These are phyloP conservation scores for Metschnikowia orientalis DNA, from an alignment of 805 yeast species.

Conservation along the genomic window DNA sequence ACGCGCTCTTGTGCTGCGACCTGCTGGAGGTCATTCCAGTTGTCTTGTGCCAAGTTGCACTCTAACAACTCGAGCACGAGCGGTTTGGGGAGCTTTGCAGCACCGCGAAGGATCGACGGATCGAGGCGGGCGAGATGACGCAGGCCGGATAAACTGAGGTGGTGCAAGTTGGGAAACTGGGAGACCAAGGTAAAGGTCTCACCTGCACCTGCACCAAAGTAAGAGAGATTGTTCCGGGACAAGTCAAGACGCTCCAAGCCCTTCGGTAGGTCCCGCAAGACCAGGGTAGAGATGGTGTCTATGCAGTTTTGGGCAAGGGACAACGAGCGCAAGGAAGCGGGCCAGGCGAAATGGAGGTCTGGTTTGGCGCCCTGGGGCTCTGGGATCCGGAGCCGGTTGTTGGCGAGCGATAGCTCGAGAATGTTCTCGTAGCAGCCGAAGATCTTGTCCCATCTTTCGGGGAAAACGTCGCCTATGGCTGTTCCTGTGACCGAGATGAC, in stretches of 20 bases:
- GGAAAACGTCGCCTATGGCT: constrained; percentile 32
- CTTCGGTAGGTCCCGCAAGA: constrained; percentile 26
- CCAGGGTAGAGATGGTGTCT: constrained; percentile 15
- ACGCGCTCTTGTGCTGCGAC: constrained; percentile 1
- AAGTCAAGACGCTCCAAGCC: constrained; percentile 24
- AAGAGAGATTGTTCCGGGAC: constrained; percentile 16
- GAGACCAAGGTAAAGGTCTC: constrained; percentile 5
- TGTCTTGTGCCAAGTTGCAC: constrained; percentile 7
- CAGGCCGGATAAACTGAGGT: constrained; percentile 11
- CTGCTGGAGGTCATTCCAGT: constrained; percentile 7
- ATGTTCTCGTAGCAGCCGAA: constrained; percentile 23
- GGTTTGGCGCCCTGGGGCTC: background rate
- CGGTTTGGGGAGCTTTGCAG: background rate
- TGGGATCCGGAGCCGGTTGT: constrained; percentile 16
- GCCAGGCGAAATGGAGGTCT: constrained; percentile 19
- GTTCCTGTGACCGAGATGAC: constrained; percentile 26
- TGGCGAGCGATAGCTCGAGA: constrained; percentile 21
- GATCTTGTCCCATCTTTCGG: constrained; percentile 29
- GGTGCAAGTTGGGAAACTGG: constrained; percentile 12
- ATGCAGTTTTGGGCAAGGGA: constrained; percentile 26
- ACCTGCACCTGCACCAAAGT: constrained; percentile 11
- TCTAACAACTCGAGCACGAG: constrained; percentile 8
- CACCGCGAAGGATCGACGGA: constrained; percentile 9
- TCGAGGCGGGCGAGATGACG: constrained; percentile 8
- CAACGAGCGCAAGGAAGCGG: constrained; percentile 21